Evolutionary conservation across 305 asterid species (phyloP), one percentile per base, ranked within the genome.

Genomic region (Fraxinus platypoda): DNA sequence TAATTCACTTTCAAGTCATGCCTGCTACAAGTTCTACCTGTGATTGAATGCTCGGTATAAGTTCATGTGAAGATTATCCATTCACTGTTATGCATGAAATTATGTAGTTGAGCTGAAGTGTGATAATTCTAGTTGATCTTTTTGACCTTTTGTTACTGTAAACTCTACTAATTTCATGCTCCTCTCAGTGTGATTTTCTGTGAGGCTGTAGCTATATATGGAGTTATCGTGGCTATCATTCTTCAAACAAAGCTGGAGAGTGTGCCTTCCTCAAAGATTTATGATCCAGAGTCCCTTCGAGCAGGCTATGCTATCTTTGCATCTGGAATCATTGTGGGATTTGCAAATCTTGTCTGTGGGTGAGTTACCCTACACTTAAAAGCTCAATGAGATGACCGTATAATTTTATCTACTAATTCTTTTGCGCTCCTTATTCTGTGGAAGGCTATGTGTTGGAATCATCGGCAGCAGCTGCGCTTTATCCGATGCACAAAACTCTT

Each of bases 271-370:
- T 85, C 94, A 11, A 90, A 86, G 86, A 89, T 94, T n/a, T 87
- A 94, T 79, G 98, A 88, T 71, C 88, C 98, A 8, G 99, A 95
- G 85, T 93, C 99, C 86, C 90, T 95, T 33, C 90, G 98, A 88
- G 99, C 99, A 73, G 99, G 99, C 81, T 96, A 96, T 81, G 97
- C 99, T 52, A 96, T 96, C 88, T 96, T 96, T 88, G 98, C 99
- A 54, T 96, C 99, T 31, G 98, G 99, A 70, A 90, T 96, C 49
- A 96, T 96, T 25, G 99, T 96, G 82, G 99, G 99, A 81, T 96
- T 96, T 82, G 98, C 98, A 34, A 96, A 96, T 85, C 98, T 96
- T 30, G 98, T 94, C 75, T 96, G 99, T 68, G 99, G 99, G 99
- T 96, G 79, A 90, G 98, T 86, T 80, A 31, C 30, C 38, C 49